phyloP scores from a whole-genome alignment of 805 yeast species.

The Nakazawaea wickerhamii region DNA sequence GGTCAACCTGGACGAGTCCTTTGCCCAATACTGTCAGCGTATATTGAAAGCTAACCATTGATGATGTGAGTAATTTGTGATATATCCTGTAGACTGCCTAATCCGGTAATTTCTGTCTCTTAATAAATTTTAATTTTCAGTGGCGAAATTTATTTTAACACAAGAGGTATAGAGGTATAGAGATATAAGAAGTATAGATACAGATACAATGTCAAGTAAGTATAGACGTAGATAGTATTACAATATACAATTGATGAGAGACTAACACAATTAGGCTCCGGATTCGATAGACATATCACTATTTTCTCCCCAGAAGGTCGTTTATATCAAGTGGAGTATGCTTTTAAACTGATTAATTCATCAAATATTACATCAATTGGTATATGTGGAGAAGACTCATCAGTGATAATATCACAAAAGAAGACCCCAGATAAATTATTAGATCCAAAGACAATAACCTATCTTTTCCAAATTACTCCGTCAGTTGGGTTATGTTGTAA shows the following conservation, averaged over 20 bases:
- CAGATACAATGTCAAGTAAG: slow-evolving; percentile 29
- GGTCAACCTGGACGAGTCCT: slow-evolving; percentile 39
- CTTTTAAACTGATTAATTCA: slow-evolving; percentile 93
- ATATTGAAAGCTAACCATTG: slow-evolving; percentile 37
- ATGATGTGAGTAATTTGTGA: not conserved
- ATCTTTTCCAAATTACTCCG: slow-evolving; percentile 76
- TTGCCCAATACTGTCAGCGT: slow-evolving; percentile 43
- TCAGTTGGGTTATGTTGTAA: slow-evolving; percentile 87
- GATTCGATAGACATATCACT: slow-evolving; percentile 97
- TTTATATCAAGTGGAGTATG: slow-evolving; percentile 95
- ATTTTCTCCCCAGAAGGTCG: slow-evolving; percentile 98
- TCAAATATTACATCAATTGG: slow-evolving; percentile 88
- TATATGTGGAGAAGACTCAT: slow-evolving; percentile 77
- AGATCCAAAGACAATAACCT: slow-evolving; percentile 82
- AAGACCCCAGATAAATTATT: slow-evolving; percentile 93
- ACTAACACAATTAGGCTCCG: slow-evolving; percentile 45
- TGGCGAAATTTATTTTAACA: slow-evolving; percentile 18
- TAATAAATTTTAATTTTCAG: slow-evolving; percentile 28
- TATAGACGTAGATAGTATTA: too few relatives aligned
- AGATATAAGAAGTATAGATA: too few relatives aligned
- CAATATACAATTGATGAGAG: too few relatives aligned
- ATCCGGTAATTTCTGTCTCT: not conserved
- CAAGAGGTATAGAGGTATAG: not conserved
- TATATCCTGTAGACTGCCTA: not conserved
- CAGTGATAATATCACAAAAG: slow-evolving; percentile 89